phyloP scores from a whole-genome alignment of 208 protist genomes.

The Trypanosomatidae sp. region DNA sequence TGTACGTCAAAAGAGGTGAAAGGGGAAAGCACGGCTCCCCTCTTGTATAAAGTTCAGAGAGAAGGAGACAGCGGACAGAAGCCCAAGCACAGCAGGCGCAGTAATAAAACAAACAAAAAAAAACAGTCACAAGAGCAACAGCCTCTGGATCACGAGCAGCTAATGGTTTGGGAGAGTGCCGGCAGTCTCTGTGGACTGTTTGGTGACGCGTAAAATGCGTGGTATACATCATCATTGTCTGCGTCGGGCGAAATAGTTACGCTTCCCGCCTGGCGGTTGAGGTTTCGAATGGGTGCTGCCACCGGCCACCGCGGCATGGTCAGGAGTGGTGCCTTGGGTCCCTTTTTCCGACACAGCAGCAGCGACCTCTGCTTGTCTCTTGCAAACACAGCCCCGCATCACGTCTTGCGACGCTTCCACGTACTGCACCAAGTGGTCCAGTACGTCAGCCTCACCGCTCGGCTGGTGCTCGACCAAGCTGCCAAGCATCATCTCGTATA shows the following conservation, averaged over 20 bases:
- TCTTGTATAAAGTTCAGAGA: neutral
- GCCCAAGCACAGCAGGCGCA: neutral
- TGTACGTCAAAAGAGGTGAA: neutral
- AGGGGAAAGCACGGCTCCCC: neutral
- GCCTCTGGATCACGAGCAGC: neutral
- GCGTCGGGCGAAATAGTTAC: constrained; percentile 9
- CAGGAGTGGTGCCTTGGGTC: neutral
- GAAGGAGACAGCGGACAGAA: neutral
- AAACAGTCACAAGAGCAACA: neutral
- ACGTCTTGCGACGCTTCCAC: constrained; percentile 31
- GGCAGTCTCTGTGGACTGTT: neutral
- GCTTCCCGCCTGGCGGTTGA: constrained; percentile 20
- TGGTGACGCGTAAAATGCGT: neutral
- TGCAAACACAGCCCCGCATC: constrained; percentile 16
- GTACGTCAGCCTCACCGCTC: constrained; percentile 35
- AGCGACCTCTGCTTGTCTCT: constrained; percentile 10
- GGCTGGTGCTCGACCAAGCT: constrained; percentile 44
- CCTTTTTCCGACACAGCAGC: neutral
- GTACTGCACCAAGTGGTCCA: constrained; percentile 63
- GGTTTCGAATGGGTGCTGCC: neutral
- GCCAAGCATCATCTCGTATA: constrained; percentile 67
- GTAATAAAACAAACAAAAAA: neutral
- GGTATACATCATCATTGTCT: constrained; percentile 1
- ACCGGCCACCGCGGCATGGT: neutral
- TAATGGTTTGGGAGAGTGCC: neutral